phyloP scores from a whole-genome alignment of 2,329 filamentous ascomycete genomes.

The Thelonectria discophora region DNA sequence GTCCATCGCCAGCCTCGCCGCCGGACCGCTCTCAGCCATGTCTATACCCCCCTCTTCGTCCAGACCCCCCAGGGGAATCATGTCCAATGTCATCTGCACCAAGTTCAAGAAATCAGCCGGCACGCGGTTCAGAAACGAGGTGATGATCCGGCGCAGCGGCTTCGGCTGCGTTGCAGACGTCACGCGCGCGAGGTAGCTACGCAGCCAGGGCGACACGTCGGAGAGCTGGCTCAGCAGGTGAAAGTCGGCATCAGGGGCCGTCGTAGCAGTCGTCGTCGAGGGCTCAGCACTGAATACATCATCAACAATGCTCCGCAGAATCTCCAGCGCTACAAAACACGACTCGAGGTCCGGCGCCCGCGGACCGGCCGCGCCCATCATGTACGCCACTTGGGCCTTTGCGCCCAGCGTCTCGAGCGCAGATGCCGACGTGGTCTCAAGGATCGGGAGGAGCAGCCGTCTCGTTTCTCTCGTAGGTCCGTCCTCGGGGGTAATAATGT shows the following conservation, averaged over 20 bases:
- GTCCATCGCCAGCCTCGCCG: slow-evolving; percentile 45
- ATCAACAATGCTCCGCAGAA: slow-evolving; percentile 22
- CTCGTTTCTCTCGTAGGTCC: slow-evolving; percentile 20
- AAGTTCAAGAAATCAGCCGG: slow-evolving; percentile 46
- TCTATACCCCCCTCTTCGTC: background rate
- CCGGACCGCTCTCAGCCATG: background rate
- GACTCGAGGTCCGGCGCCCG: slow-evolving; percentile 11
- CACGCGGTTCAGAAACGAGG: slow-evolving; percentile 52
- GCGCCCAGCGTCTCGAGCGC: slow-evolving; percentile 20
- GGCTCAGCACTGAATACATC: slow-evolving; percentile 11
- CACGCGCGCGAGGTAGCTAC: slow-evolving; percentile 32
- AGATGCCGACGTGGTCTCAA: slow-evolving; percentile 16
- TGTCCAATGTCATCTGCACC: slow-evolving; percentile 46
- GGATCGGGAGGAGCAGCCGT: slow-evolving; percentile 28
- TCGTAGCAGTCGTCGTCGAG: background rate
- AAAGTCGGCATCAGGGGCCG: slow-evolving; percentile 2
- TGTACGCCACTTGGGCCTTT: slow-evolving; percentile 10
- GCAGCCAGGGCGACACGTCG: slow-evolving; percentile 30
- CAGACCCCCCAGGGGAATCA: slow-evolving; percentile 16
- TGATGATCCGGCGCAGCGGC: slow-evolving; percentile 49
- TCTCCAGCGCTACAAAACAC: slow-evolving; percentile 24
- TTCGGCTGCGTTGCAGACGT: slow-evolving; percentile 42
- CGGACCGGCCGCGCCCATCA: background rate
- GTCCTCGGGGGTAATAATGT: slow-evolving; percentile 9
- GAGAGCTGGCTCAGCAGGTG: slow-evolving; percentile 6